Evolutionary conservation across 2,329 filamentous ascomycete genomes (phyloP), one percentile per base, ranked within the genome.

Genomic region (Polychaeton citri): DNA sequence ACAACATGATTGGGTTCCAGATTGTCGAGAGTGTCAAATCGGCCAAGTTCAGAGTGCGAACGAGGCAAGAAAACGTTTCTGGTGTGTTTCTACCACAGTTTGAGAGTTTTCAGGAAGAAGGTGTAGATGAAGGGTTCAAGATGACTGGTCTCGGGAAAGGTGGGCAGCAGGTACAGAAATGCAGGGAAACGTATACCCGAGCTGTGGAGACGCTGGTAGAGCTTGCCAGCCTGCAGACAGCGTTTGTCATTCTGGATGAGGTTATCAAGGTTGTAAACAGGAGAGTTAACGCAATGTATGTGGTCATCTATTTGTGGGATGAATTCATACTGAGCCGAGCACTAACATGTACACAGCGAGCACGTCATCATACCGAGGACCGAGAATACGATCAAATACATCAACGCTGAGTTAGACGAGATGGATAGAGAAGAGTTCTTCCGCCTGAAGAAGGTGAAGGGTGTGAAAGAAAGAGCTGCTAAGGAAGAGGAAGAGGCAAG

Each of bases 351-450:
- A 19, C 26, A 17, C 47, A 81, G 76, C 53, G 83, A 90, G 61
- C 82, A 92, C 59, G 84, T 98, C 50, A 96, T 98, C 49, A 98
- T 98, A 52, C 90, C 90, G 9, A 74, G 90, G 47, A 98, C 90
- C 10, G 90, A 98, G 60, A 98, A 96, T 55, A 98, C 90, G n/a
- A 98, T 98, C 68, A 95, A 94, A 65, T 98, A 96, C 55, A 96
- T 96, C 71, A 96, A 96, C 65, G 94, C 88, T 1, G 90, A 98
- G 59, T 74, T 98, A 12, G 90, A 98, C 56, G 90, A 98, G 64
- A 70, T 98, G 34, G 92, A 96, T 62, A 76, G 90, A 68, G 90
- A 96, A 59, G 90, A 98, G 58, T 98, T 98, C 60, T 98, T 95
- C 64, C 73, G 90, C 46, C 64, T 98, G 55, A 98, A 98, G 66